Base-by-base conservation (phyloP, 192 early-diverging fungal genomes). In the Fimicolochytrium jonesii region DNA sequence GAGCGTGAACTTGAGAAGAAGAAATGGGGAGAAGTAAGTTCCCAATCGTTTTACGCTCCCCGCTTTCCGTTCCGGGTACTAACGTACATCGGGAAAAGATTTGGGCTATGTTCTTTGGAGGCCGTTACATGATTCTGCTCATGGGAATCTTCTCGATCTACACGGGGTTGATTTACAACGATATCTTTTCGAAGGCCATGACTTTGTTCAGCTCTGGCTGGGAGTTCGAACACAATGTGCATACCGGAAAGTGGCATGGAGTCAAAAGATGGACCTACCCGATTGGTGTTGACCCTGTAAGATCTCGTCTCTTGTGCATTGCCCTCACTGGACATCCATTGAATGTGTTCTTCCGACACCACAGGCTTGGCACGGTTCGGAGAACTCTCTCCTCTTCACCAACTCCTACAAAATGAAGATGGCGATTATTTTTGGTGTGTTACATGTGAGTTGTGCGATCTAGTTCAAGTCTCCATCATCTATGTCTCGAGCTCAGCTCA, bases 371-470 rank as follows among this genome's bases (percentile, higher is more conserved):
- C 90, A 94, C 57, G 87, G 85, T 35, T 80, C 93, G 9, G 92
- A 95, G 41, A 99, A 99, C 80, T 86, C 75, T 65, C 86, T 99
- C 48, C 61, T 98, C 42, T 99, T 99, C 67, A 83, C 87, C 47
- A 99, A 99, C 78, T 96, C 95, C 49, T 99, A 99, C 84, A 99
- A 99, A 84, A 99, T 99, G 97, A 99, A 99, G 75, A 90, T 92
- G 88, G 90, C 93, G 5, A 87, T 99, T 67, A 83, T 99, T 47
- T 57, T 99, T 23, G 97, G 97, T 59, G 93, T 98, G 22, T 81
- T 96, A 61, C 97, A 98, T 41, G 81, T 82, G 64, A 59, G 62
- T 71, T 22, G 20, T 30, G 2, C n/a, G n/a, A n/a, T n/a, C n/a
- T n/a, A n/a, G n/a, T n/a, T n/a, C n/a, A n/a, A n/a, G n/a, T n/a